Evolutionary conservation across 1,284 basidiomycete genomes (phyloP).

Genomic region (Sporisorium iseilematis-ciliati): DNA sequence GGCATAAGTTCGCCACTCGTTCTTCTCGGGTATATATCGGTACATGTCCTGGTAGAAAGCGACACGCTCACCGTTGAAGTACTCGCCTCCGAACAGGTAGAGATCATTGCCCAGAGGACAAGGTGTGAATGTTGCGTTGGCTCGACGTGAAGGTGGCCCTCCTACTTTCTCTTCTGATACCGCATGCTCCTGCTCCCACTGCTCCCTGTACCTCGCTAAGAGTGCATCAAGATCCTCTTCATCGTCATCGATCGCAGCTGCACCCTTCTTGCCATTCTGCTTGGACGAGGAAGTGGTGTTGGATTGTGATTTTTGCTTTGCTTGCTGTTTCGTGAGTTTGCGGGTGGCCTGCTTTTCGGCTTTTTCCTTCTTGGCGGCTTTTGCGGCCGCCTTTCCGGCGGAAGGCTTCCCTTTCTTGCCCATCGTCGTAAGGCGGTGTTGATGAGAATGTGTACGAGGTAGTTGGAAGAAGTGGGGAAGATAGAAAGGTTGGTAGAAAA

Average conservation of each 20-base stretch:
- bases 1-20: constrained; percentile 65
- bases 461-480: background rate
- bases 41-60: constrained; percentile 68
- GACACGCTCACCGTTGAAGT: constrained; percentile 68
- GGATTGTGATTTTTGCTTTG: constrained; percentile 34
- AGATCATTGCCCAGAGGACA: constrained; percentile 68
- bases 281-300: constrained; percentile 16
- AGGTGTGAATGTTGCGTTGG: constrained; percentile 68
- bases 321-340: constrained; percentile 61
- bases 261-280: constrained; percentile 53
- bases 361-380: constrained; percentile 68
- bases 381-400: constrained; percentile 64
- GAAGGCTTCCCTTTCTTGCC: constrained; percentile 65
- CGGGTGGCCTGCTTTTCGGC: constrained; percentile 66
- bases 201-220: constrained; percentile 58
- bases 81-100: constrained; percentile 69
- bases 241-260: constrained; percentile 48
- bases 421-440: constrained; percentile 34
- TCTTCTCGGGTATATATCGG: constrained; percentile 64
- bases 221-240: constrained; percentile 68
- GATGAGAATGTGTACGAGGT: background rate
- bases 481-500: constrained; percentile 5
- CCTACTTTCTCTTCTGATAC: constrained; percentile 62
- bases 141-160: constrained; percentile 59
- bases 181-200: constrained; percentile 65